These are phyloP conservation scores for Apiospora koreana DNA, from an alignment of 2,329 filamentous ascomycete species.

Conservation along the genomic window DNA sequence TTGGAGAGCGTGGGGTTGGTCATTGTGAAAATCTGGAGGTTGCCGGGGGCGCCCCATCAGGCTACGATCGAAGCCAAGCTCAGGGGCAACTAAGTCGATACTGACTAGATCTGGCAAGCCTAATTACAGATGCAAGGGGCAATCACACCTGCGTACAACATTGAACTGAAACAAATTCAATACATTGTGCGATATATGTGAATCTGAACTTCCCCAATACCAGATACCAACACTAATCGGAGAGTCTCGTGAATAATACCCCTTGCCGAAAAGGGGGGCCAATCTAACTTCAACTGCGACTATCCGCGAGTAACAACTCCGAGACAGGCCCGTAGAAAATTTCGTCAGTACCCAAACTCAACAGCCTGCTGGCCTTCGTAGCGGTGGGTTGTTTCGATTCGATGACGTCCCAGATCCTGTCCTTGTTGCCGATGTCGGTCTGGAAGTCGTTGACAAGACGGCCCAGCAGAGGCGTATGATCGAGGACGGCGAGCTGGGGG, in stretches of 20 bases:
- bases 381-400: background rate
- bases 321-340: background rate
- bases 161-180: too few relatives aligned
- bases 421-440: background rate
- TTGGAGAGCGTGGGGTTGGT: background rate
- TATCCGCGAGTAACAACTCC: background rate
- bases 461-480: background rate
- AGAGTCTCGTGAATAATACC: too few relatives aligned
- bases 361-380: background rate
- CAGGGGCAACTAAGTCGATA: background rate
- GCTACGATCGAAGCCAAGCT: conserved; percentile 8
- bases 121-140: too few relatives aligned
- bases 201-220: too few relatives aligned
- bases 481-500: background rate
- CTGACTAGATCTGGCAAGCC: too few relatives aligned
- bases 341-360: background rate
- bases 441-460: background rate
- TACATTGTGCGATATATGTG: too few relatives aligned
- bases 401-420: background rate
- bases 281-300: background rate
- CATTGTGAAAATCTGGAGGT: background rate
- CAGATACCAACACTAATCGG: too few relatives aligned
- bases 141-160: background rate
- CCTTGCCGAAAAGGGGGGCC: too few relatives aligned
- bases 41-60: background rate